A percentile compares a stretch with the other conserved stretches of the same genome.
Evolutionary conservation across 208 protist genomes (phyloP).

Genomic region (Leishmania tropica): DNA sequence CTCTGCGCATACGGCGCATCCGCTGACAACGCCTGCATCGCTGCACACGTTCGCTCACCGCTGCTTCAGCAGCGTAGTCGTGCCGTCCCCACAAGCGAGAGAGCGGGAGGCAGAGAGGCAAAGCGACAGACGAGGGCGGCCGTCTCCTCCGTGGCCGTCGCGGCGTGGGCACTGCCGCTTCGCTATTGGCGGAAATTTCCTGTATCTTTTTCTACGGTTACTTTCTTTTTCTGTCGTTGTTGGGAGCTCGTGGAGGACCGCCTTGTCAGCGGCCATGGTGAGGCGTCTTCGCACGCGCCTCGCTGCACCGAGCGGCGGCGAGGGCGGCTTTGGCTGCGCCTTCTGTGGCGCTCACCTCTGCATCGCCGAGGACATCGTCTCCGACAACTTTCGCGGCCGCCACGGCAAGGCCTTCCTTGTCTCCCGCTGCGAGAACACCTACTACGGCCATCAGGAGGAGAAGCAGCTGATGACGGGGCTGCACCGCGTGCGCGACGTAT

Average conservation of each 20-base stretch:
- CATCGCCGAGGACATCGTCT: constrained; percentile 62
- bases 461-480: constrained; percentile 80
- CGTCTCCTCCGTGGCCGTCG: background rate
- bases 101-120: background rate
- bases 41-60: background rate
- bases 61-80: background rate
- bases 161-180: background rate
- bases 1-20: background rate
- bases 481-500: constrained; percentile 81
- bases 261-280: constrained; percentile 26
- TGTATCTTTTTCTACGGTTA: background rate
- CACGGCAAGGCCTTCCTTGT: constrained; percentile 76
- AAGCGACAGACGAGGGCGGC: background rate
- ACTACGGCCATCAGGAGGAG: constrained; percentile 73
- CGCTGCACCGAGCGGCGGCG: constrained; percentile 26
- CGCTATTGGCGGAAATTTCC: background rate
- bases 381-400: constrained; percentile 70
- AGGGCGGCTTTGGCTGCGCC: constrained; percentile 66
- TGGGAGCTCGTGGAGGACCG: background rate
- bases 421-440: constrained; percentile 74
- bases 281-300: constrained; percentile 47
- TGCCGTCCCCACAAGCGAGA: background rate
- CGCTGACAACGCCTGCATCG: background rate
- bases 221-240: background rate
- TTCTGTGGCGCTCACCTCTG: constrained; percentile 79